phyloP scores from a whole-genome alignment of 2,329 filamentous ascomycete genomes.

The Colletotrichum abscissum region DNA sequence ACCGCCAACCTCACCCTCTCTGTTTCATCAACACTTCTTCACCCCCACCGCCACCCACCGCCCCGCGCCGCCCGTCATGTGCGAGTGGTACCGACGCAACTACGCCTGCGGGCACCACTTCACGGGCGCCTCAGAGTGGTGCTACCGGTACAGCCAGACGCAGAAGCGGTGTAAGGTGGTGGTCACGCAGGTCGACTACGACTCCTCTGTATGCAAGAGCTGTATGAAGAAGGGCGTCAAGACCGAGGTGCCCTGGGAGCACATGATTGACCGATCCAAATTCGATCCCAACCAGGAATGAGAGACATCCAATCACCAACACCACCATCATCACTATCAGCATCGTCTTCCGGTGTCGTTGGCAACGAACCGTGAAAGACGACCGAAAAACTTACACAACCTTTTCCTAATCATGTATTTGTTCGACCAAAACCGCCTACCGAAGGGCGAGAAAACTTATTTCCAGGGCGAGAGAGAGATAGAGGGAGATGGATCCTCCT shows the following conservation, averaged over 20 bases:
- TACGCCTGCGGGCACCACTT: conserved; percentile 37
- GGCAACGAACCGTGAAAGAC: background rate
- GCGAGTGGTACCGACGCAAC: conserved; percentile 37
- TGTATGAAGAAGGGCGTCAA: conserved; percentile 19
- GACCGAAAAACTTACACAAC: background rate
- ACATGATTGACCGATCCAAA: conserved; percentile 30
- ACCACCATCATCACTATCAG: too few species aligned
- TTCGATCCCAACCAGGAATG: conserved; percentile 27
- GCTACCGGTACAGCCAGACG: conserved; percentile 34
- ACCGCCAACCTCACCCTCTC: background rate
- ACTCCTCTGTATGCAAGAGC: conserved; percentile 25
- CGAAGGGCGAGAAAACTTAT: background rate
- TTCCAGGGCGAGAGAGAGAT: background rate
- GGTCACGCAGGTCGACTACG: conserved; percentile 33
- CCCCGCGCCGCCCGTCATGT: conserved; percentile 23
- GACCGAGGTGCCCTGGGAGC: conserved; percentile 28
- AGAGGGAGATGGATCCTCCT: conserved; percentile 8
- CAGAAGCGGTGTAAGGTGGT: conserved; percentile 35
- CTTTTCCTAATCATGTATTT: background rate
- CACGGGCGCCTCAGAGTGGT: conserved; percentile 36
- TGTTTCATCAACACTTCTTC: background rate
- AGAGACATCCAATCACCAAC: background rate
- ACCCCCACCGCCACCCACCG: background rate
- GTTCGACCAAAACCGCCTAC: background rate
- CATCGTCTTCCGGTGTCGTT: background rate